phyloP scores from a whole-genome alignment of 2,329 filamentous ascomycete genomes.

The Fusarium domesticum region DNA sequence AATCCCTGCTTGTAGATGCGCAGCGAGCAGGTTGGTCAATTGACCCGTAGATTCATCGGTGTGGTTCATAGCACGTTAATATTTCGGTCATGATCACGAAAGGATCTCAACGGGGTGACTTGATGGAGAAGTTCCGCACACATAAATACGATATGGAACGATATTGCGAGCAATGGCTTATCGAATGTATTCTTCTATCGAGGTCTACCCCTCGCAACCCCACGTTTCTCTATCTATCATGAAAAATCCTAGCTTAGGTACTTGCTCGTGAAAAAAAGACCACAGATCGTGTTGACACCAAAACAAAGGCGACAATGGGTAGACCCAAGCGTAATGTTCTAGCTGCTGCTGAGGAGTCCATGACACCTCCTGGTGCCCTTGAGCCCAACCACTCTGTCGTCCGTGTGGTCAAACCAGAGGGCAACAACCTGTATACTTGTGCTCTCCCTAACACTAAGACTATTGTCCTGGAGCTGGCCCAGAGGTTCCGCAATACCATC shows the following conservation, averaged over 20 bases:
- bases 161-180: neutral
- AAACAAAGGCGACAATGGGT: constrained; percentile 29
- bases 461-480: constrained; percentile 75
- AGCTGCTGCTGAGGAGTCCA: constrained; percentile 71
- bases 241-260: constrained; percentile 7
- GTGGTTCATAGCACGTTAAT: too few species aligned
- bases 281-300: neutral
- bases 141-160: too few species aligned
- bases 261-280: neutral
- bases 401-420: constrained; percentile 75
- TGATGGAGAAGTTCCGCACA: too few species aligned
- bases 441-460: constrained; percentile 63
- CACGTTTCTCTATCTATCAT: constrained; percentile 14
- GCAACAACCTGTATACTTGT: constrained; percentile 85
- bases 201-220: neutral
- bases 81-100: too few species aligned
- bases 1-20: too few species aligned
- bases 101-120: too few species aligned
- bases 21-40: too few species aligned
- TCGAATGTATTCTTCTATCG: constrained; percentile 5
- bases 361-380: constrained; percentile 56
- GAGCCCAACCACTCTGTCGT: constrained; percentile 66
- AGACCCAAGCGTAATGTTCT: constrained; percentile 67
- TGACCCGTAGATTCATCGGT: too few species aligned
- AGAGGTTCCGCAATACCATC: constrained; percentile 85